phyloP scores from a whole-genome alignment of 176 grass and related monocot species.

The Raddia distichophylla region DNA sequence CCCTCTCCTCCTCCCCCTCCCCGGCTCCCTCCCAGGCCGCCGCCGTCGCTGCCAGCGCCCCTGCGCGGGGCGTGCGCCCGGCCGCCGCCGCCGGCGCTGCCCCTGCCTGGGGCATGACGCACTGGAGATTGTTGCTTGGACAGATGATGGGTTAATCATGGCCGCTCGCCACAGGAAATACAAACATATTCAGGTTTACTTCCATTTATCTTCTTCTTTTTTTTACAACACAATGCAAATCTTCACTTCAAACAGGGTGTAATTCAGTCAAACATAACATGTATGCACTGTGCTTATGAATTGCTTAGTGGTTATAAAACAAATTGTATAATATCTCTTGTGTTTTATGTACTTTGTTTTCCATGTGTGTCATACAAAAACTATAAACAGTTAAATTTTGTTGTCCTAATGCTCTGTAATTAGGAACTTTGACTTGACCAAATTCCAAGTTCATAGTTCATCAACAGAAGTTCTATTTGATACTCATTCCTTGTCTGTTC shows the following conservation, averaged over 20 bases:
- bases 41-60: no score
- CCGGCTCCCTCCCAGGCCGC: no score
- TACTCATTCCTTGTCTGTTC: background rate
- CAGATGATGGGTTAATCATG: conserved; percentile 77
- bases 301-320: background rate
- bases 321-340: background rate
- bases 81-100: no score
- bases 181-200: conserved; percentile 68
- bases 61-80: no score
- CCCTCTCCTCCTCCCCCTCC: no score
- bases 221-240: background rate
- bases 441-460: background rate
- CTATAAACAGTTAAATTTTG: background rate
- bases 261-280: background rate
- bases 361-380: background rate
- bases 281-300: background rate
- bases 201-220: background rate
- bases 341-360: background rate
- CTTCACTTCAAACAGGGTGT: background rate
- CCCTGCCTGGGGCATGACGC: no score
- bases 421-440: background rate
- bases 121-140: conserved; percentile 76
- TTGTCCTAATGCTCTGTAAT: background rate
- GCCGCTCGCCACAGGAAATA: conserved; percentile 69
- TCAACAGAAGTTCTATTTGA: background rate